These are phyloP conservation scores for Amaranthus tricolor DNA, from an alignment of 179 eudicot genomes.

Conservation along the genomic window DNA sequence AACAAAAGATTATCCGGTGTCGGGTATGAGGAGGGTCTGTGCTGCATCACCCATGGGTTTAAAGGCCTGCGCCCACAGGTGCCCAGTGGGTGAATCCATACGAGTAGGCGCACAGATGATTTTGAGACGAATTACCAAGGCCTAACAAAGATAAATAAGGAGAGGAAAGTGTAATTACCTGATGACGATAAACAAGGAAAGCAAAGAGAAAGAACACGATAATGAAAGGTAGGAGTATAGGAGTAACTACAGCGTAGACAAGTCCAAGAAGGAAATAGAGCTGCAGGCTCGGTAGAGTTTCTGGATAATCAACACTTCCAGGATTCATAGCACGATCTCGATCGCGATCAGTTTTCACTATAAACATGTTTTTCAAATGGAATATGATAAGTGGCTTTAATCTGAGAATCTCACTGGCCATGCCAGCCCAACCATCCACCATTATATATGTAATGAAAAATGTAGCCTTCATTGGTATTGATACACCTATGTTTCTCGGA, in stretches of 20 bases:
- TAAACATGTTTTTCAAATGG: conserved; percentile 79
- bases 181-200: conserved; percentile 90
- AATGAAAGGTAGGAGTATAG: conserved; percentile 84
- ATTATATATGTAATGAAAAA: conserved; percentile 94
- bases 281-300: conserved; percentile 69
- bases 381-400: conserved; percentile 75
- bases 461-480: conserved; percentile 96
- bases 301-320: conserved; percentile 67
- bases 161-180: conserved; percentile 37
- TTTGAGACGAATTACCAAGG: no score
- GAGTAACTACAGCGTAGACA: conserved; percentile 93
- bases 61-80: no score
- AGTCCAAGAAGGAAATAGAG: conserved; percentile 88
- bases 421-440: conserved; percentile 98
- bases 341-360: conserved; percentile 91
- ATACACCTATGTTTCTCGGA: conserved; percentile 81
- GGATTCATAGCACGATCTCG: conserved; percentile 89
- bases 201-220: conserved; percentile 83
- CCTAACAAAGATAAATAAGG: not conserved
- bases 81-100: no score
- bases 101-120: no score
- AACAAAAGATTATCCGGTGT: no score
- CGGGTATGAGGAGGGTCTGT: no score
- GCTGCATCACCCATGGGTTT: no score
- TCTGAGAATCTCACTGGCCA: conserved; percentile 86